phyloP scores from a whole-genome alignment of 108 stramenopile species.

The Schizochytrium sp. region DNA sequence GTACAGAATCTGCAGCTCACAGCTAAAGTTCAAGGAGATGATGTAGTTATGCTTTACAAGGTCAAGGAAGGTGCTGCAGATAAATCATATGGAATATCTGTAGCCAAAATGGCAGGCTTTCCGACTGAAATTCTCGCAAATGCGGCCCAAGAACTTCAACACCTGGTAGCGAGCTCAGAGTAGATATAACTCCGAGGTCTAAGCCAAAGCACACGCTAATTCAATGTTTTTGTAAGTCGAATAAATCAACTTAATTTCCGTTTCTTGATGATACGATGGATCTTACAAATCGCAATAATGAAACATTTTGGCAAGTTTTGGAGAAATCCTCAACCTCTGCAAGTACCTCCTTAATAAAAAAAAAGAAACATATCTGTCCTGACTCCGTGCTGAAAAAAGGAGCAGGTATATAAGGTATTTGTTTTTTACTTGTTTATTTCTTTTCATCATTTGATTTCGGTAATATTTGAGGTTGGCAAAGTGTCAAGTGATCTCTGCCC shows the following conservation, averaged over 20 bases:
- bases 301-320: no score
- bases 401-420: no score
- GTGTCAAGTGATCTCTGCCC: no score
- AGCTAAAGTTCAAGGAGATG: constrained; percentile 61
- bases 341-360: no score
- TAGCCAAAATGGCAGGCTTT: constrained; percentile 93
- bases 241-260: not conserved
- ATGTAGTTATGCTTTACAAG: constrained; percentile 70
- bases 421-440: no score
- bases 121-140: constrained; percentile 85
- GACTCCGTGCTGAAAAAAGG: no score
- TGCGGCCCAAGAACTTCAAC: constrained; percentile 88
- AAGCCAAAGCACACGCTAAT: not conserved
- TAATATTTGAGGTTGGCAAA: no score
- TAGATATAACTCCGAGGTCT: not conserved
- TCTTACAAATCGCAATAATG: not conserved
- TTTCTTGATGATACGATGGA: not conserved
- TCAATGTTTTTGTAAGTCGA: not conserved
- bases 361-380: no score
- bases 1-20: constrained; percentile 72
- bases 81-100: constrained; percentile 94
- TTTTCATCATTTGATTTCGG: no score
- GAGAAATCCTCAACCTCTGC: no score
- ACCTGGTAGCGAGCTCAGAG: not conserved
- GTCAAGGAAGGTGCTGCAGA: constrained; percentile 89